Base-by-base conservation (phyloP, 1,284 basidiomycete genomes). In the Trametes polyzona region DNA sequence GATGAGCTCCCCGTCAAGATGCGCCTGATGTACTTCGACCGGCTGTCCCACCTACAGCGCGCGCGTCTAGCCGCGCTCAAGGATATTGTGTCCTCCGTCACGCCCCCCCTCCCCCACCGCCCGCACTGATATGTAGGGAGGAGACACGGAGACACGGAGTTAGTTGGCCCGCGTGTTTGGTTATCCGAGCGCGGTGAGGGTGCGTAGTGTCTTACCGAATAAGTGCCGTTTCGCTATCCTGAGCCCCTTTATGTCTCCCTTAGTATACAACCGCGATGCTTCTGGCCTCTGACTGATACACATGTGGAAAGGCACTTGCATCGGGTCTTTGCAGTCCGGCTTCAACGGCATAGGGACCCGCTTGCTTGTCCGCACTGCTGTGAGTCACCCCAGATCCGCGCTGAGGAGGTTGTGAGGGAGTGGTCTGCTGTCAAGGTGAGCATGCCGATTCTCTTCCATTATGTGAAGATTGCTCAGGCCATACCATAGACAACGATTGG, bases 341-440 rank as follows among this genome's bases (percentile, higher is more conserved):
- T 47, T 47, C 14, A n/a, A 17, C 12, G 23, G 33, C 36, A 23
- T 21, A 23, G 16, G 46, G 33, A 1, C 19, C 46, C 16, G 3
- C 21, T 47, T n/a, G 16, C 0, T 17, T 53, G 52, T 12, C 27
- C 19, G 1, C 35, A 81, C 23, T 90, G 88, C 66, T 80, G 78
- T 58, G 66, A 73, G 47, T 72, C 80, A 1, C 76, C 90, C 26
- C 74, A 78, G 47, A 82, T 85, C 29, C 78, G 88, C 29, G 79
- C 90, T 35, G 83, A 82, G 66, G 78, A 78, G 41, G 74, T 90
- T 29, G 73, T 88, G 33, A 68, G 82, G 23, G 85, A 89, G 62
- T 90, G 88, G 88, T 84, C 87, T n/a, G 74, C 83, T 27, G 83
- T 90, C 41, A 90, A 88, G 76, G 87, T 87, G n/a, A n/a, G n/a